These are phyloP conservation scores for Penicillium parvum DNA, from an alignment of 495 filamentous ascomycete genomes.

Conservation along the genomic window DNA sequence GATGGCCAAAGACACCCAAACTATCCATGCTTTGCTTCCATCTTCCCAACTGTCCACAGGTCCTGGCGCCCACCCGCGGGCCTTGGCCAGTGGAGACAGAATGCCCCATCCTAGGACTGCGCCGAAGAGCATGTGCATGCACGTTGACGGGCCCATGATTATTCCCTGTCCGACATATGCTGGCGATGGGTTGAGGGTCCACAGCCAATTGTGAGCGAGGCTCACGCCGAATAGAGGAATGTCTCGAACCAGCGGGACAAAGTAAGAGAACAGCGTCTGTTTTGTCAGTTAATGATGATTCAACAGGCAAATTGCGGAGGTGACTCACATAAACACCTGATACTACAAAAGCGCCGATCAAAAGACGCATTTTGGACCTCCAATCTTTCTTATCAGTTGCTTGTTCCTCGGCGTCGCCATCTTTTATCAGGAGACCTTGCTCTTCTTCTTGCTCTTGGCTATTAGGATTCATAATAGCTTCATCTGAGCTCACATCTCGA, in stretches of 20 bases:
- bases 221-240: slow-evolving; percentile 77
- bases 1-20: slow-evolving; percentile 91
- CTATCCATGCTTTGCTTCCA: slow-evolving; percentile 96
- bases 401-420: slow-evolving; percentile 23
- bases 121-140: slow-evolving; percentile 91
- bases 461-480: slow-evolving; percentile 9
- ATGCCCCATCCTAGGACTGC: slow-evolving; percentile 89
- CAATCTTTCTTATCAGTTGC: slow-evolving; percentile 48
- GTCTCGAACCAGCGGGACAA: slow-evolving; percentile 78
- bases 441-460: slow-evolving; percentile 13
- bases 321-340: slow-evolving; percentile 51
- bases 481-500: slow-evolving; percentile 9
- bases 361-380: slow-evolving; percentile 57
- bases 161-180: slow-evolving; percentile 81
- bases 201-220: slow-evolving; percentile 80
- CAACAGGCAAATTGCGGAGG: not conserved
- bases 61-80: slow-evolving; percentile 83
- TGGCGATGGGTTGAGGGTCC: slow-evolving; percentile 92
- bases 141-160: slow-evolving; percentile 88
- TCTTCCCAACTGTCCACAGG: slow-evolving; percentile 79
- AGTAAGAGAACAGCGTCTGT: slow-evolving; percentile 85
- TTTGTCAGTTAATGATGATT: slow-evolving; percentile 10
- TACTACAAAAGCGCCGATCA: slow-evolving; percentile 53
- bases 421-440: slow-evolving; percentile 18
- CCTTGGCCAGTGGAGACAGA: slow-evolving; percentile 82